Conservation (phyloP, 345 rosid species). For the Eucalyptus erythrocorys region DNA sequence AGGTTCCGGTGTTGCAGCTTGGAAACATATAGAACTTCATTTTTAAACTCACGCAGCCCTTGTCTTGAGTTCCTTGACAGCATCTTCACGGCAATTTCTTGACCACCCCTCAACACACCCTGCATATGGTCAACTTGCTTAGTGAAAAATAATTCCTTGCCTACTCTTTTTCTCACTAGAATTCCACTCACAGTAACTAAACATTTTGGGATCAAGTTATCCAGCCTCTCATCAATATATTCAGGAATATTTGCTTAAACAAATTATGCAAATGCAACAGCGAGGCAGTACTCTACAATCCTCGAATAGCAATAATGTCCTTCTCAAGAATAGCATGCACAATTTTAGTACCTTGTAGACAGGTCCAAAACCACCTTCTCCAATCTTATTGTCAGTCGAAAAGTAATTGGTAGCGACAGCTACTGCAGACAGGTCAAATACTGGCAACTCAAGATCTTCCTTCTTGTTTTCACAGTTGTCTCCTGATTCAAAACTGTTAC, state of each 20-base stretch:
- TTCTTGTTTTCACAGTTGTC: background rate
- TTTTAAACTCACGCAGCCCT: slow-evolving; percentile 1
- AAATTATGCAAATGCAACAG: background rate
- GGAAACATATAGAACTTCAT: background rate
- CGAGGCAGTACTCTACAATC: background rate
- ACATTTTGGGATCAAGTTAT: background rate
- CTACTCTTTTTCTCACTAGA: background rate
- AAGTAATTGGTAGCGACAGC: background rate
- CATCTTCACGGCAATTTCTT: slow-evolving; percentile 6
- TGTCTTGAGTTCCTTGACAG: background rate
- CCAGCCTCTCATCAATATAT: background rate
- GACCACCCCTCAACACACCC: slow-evolving; percentile 1
- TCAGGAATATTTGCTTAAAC: background rate
- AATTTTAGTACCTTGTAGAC: background rate
- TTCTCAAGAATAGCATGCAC: background rate
- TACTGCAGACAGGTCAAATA: background rate
- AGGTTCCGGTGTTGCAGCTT: slow-evolving; percentile 31
- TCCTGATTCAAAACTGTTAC: background rate
- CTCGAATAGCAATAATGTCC: background rate
- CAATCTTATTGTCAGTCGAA: background rate
- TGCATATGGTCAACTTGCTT: background rate
- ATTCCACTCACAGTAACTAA: background rate
- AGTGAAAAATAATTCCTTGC: background rate
- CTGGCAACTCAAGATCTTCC: background rate
- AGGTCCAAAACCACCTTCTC: slow-evolving; percentile 2